Evolutionary conservation across 2,329 filamentous ascomycete species (phyloP).

Genomic region (Pseudocercospora musae): DNA sequence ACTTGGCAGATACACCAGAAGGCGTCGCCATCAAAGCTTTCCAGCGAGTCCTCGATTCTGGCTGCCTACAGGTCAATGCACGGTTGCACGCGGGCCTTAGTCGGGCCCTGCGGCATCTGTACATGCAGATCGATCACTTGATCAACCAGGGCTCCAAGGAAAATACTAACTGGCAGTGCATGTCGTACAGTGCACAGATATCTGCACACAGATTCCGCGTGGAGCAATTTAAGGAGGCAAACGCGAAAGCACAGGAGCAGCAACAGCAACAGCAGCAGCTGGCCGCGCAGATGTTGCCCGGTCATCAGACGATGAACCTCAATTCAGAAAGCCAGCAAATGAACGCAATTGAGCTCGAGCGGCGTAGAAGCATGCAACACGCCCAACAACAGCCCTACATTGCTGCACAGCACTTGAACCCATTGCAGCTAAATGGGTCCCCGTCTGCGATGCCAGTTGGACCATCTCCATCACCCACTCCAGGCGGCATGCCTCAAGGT

Average conservation of each 20-base stretch:
- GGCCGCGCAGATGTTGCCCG: slow-evolving; percentile 24
- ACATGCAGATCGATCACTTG: slow-evolving; percentile 35
- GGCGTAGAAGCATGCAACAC: slow-evolving; percentile 22
- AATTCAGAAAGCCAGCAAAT: slow-evolving; percentile 11
- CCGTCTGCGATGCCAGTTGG: slow-evolving; percentile 7
- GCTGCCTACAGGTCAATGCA: slow-evolving; percentile 31
- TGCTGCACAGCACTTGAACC: slow-evolving; percentile 20
- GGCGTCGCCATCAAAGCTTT: slow-evolving; percentile 32
- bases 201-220: slow-evolving; percentile 26
- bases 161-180: slow-evolving; percentile 27
- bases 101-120: slow-evolving; percentile 30
- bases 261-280: slow-evolving; percentile 26
- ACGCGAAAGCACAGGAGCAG: slow-evolving; percentile 14
- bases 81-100: slow-evolving; percentile 25
- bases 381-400: slow-evolving; percentile 18
- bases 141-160: slow-evolving; percentile 31
- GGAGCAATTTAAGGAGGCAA: slow-evolving; percentile 24
- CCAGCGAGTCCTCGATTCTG: slow-evolving; percentile 32
- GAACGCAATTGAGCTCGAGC: slow-evolving; percentile 27
- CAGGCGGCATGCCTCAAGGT: background rate
- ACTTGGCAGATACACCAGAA: slow-evolving; percentile 29
- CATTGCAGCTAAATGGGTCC: slow-evolving; percentile 17
- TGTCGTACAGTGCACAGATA: slow-evolving; percentile 35
- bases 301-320: slow-evolving; percentile 5
- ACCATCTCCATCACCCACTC: slow-evolving; percentile 4